Evolutionary conservation across 108 stramenopile species (phyloP).

Genomic region (Pseudonitzschia multistriata): DNA sequence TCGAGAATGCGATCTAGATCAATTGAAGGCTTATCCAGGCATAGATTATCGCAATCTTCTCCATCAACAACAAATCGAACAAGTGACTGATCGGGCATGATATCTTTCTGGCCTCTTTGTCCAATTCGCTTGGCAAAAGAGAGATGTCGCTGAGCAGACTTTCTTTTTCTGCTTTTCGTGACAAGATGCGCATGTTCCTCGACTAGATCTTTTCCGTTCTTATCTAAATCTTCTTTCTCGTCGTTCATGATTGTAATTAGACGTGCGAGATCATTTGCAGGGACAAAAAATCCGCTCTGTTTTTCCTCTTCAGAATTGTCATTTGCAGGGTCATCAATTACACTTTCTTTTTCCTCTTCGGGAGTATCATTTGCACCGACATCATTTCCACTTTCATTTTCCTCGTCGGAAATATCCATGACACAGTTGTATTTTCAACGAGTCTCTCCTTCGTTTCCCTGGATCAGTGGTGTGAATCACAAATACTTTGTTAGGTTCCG

Average conservation of each 20-base stretch:
- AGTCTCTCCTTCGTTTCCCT: too few relatives aligned
- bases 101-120: neutral
- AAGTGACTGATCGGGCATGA: neutral
- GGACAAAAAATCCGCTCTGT: neutral
- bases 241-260: neutral
- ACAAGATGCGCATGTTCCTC: neutral
- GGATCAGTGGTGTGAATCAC: too few relatives aligned
- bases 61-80: neutral
- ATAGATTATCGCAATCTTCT: neutral
- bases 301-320: neutral
- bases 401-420: too few relatives aligned
- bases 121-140: neutral
- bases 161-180: neutral
- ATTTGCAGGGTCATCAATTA: too few relatives aligned
- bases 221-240: neutral
- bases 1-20: conserved; percentile 1
- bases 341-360: too few relatives aligned
- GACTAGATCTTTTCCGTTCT: neutral
- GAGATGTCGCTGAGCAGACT: too few relatives aligned
- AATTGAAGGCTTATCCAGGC: neutral
- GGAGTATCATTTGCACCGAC: too few relatives aligned
- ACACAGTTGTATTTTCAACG: too few relatives aligned
- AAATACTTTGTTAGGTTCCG: too few relatives aligned
- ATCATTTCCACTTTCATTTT: too few relatives aligned
- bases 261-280: neutral